Evolutionary conservation across 2,329 filamentous ascomycete genomes (phyloP).

Genomic region (Colletotrichum sp.): DNA sequence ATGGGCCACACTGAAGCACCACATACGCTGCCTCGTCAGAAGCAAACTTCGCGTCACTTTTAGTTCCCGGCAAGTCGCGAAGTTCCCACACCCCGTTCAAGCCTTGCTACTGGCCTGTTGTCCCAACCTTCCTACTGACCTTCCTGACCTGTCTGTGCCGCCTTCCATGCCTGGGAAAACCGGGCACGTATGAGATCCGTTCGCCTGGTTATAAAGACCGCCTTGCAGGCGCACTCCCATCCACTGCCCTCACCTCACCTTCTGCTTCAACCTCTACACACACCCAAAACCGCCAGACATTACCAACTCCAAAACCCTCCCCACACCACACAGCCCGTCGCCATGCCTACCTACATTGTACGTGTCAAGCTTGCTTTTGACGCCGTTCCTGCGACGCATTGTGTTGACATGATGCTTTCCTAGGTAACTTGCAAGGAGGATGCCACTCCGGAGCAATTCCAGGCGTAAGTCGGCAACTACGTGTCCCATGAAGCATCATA

Average conservation of each 20-base stretch:
- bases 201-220: conserved; percentile 11
- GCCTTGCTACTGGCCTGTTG: not conserved
- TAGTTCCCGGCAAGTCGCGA: conserved; percentile 10
- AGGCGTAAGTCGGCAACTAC: conserved; percentile 56
- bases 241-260: not conserved
- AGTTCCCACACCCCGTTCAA: conserved; percentile 5
- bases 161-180: not conserved
- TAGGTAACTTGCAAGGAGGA: conserved; percentile 83
- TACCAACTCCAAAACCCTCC: not conserved
- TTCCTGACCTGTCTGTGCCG: not conserved
- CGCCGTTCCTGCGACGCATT: not conserved
- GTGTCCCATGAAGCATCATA: not conserved
- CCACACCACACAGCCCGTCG: conserved; percentile 25
- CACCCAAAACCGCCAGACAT: not conserved
- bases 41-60: conserved; percentile 2
- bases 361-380: conserved; percentile 11
- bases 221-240: not conserved
- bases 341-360: conserved; percentile 64
- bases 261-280: not conserved
- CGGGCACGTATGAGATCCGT: conserved; percentile 4
- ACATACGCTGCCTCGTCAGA: not conserved
- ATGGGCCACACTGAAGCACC: not conserved
- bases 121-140: not conserved
- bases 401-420: conserved; percentile 18
- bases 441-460: conserved; percentile 68